Percentiles rank a stretch among this genome's conserved stretches.
These are phyloP conservation scores for Phytophthora fragariae DNA, from an alignment of 352 stramenopile species.

Conservation along the genomic window DNA sequence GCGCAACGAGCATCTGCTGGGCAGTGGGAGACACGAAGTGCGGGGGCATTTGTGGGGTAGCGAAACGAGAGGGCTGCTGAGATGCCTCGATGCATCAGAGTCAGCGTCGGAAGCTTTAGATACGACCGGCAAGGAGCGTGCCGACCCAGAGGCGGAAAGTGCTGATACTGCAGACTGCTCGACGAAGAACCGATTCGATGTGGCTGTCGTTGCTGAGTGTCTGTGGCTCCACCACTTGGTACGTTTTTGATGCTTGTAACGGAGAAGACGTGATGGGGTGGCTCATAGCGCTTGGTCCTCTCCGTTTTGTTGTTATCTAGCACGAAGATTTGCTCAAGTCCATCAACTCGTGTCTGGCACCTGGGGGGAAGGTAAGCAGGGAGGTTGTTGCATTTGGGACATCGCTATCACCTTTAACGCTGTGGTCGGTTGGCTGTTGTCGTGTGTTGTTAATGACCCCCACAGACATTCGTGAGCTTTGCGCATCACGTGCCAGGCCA, in stretches of 20 bases:
- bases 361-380: slow-evolving; percentile 38
- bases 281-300: neutral
- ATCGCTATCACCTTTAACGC: slow-evolving; percentile 19
- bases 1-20: slow-evolving; percentile 46
- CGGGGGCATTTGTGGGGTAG: slow-evolving; percentile 54
- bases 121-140: neutral
- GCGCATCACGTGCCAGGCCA: slow-evolving; percentile 60
- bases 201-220: slow-evolving; percentile 60
- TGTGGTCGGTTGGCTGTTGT: slow-evolving; percentile 6
- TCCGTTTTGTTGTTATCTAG: slow-evolving; percentile 15
- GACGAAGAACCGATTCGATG: slow-evolving; percentile 36
- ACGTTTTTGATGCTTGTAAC: neutral
- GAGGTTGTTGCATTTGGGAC: neutral
- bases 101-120: neutral
- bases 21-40: slow-evolving; percentile 38
- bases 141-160: neutral
- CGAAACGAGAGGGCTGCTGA: slow-evolving; percentile 29
- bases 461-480: slow-evolving; percentile 57
- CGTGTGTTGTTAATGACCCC: neutral
- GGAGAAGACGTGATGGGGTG: neutral
- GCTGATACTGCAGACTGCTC: neutral
- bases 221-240: slow-evolving; percentile 62
- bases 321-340: slow-evolving; percentile 55
- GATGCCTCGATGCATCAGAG: slow-evolving; percentile 19
- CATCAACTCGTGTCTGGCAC: slow-evolving; percentile 45